Percentiles rank a stretch among this genome's conserved stretches.
Evolutionary conservation across 1,284 basidiomycete species (phyloP).

Genomic region (Malassezia obtusa): DNA sequence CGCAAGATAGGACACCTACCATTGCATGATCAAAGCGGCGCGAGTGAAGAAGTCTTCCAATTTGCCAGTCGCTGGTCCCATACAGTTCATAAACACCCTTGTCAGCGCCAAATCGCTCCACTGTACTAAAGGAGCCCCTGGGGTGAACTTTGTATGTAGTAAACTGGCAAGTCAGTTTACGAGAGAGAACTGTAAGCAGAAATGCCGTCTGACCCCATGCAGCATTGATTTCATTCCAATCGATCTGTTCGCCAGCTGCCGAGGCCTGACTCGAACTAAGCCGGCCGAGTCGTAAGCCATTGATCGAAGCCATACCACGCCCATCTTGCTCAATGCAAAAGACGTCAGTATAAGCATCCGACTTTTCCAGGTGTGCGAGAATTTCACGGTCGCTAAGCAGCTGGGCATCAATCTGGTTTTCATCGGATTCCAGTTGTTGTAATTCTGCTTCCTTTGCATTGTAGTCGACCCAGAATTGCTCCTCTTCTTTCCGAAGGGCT

Average conservation of each 20-base stretch:
- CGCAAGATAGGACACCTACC: conserved; percentile 86
- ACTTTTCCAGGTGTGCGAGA: conserved; percentile 74
- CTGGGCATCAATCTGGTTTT: conserved; percentile 60
- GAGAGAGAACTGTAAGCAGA: conserved; percentile 67
- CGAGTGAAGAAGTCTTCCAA: conserved; percentile 80
- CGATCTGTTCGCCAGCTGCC: conserved; percentile 54
- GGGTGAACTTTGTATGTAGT: conserved; percentile 25
- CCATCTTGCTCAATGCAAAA: conserved; percentile 95
- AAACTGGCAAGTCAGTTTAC: conserved; percentile 24
- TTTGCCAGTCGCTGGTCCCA: conserved; percentile 56
- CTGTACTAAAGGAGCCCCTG: conserved; percentile 29
- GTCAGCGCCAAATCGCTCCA: conserved; percentile 20
- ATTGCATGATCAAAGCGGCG: conserved; percentile 90
- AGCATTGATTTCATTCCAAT: conserved; percentile 98
- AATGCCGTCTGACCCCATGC: conserved; percentile 96
- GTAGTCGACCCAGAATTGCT: conserved; percentile 77
- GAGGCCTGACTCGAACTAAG: conserved; percentile 64
- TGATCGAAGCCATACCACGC: conserved; percentile 75
- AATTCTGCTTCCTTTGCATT: conserved; percentile 61
- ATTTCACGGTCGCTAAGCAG: conserved; percentile 50
- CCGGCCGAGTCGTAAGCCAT: conserved; percentile 80
- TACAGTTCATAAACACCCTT: conserved; percentile 32
- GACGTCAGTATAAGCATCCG: conserved; percentile 96
- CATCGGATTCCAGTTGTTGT: conserved; percentile 60
- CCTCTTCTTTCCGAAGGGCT: conserved; percentile 64